phyloP scores from a whole-genome alignment of 1,284 basidiomycete species.

The Kalmanozyma brasiliensis region DNA sequence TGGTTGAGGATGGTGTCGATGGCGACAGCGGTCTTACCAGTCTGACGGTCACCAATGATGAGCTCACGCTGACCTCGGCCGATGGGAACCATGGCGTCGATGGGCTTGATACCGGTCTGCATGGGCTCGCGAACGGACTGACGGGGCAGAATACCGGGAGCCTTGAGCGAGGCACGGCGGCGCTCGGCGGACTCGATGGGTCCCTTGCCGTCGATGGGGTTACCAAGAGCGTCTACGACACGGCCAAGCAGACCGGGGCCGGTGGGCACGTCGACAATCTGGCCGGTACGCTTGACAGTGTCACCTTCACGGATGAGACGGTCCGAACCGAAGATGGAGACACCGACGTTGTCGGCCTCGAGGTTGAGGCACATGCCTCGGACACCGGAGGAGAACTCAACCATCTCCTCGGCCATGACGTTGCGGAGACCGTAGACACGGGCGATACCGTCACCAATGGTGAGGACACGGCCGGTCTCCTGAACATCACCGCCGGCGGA shows the following conservation, averaged over 20 bases:
- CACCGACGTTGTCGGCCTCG: conserved; percentile 99
- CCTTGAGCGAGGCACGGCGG: conserved; percentile 96
- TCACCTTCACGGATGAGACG: conserved; percentile 99
- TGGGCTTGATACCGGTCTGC: conserved; percentile 99
- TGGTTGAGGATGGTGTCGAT: conserved; percentile 99
- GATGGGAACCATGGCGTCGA: conserved; percentile 99
- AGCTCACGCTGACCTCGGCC: conserved; percentile 99
- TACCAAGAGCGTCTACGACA: conserved; percentile 98
- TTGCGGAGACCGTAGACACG: conserved; percentile 88
- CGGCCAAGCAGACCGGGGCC: conserved; percentile 95
- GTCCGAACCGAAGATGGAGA: conserved; percentile 99
- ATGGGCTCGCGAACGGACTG: conserved; percentile 99
- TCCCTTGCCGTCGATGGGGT: conserved; percentile 99
- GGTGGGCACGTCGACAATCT: conserved; percentile 99
- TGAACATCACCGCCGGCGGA: conserved; percentile 91
- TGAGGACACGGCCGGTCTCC: conserved; percentile 98
- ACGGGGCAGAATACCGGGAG: conserved; percentile 97
- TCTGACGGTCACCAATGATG: conserved; percentile 99
- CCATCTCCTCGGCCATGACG: conserved; percentile 98
- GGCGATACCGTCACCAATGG: conserved; percentile 99
- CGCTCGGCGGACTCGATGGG: conserved; percentile 92
- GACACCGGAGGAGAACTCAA: conserved; percentile 99
- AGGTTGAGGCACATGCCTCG: conserved; percentile 94
- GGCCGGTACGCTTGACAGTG: conserved; percentile 99
- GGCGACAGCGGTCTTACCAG: conserved; percentile 97